phyloP scores from a whole-genome alignment of 2,329 filamentous ascomycete genomes.

The Bipolaris oryzae region DNA sequence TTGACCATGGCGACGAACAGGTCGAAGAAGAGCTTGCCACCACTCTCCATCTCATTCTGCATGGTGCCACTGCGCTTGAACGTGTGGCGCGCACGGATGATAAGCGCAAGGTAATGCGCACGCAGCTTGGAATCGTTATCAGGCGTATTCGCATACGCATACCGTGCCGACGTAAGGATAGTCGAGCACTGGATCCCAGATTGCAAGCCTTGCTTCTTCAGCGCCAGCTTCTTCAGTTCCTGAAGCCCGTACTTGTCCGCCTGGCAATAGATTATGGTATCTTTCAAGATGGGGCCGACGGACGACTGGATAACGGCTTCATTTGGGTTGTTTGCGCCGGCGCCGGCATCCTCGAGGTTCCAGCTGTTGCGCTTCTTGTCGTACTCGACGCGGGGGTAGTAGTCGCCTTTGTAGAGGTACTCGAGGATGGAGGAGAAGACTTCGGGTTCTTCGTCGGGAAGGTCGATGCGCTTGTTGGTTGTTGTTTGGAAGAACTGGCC shows the following conservation, averaged over 20 bases:
- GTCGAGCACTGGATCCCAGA: slow-evolving; percentile 83
- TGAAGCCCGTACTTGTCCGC: slow-evolving; percentile 83
- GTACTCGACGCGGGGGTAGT: slow-evolving; percentile 81
- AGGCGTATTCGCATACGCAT: slow-evolving; percentile 86
- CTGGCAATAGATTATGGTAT: slow-evolving; percentile 89
- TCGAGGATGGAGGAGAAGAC: slow-evolving; percentile 90
- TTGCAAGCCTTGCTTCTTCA: slow-evolving; percentile 89
- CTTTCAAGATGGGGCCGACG: slow-evolving; percentile 74
- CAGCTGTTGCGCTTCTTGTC: slow-evolving; percentile 81
- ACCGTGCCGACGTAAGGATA: slow-evolving; percentile 85
- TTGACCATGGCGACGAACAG: slow-evolving; percentile 93
- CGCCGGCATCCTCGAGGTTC: slow-evolving; percentile 71
- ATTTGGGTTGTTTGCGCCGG: slow-evolving; percentile 40
- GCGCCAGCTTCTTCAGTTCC: slow-evolving; percentile 80
- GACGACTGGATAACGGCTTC: slow-evolving; percentile 65
- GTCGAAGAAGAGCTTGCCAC: slow-evolving; percentile 89
- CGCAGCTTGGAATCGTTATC: slow-evolving; percentile 89
- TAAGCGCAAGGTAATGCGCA: slow-evolving; percentile 89
- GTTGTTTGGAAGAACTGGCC: slow-evolving; percentile 65
- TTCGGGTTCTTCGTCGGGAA: slow-evolving; percentile 86
- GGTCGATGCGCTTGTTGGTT: slow-evolving; percentile 72
- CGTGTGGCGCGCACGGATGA: slow-evolving; percentile 83
- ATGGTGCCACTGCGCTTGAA: slow-evolving; percentile 95
- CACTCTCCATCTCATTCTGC: slow-evolving; percentile 92
- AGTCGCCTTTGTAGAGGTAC: slow-evolving; percentile 93